Percentiles rank a stretch among this genome's conserved stretches.
These are phyloP conservation scores for Ustilago tritici DNA, from an alignment of 1,284 basidiomycete genomes.

Conservation along the genomic window DNA sequence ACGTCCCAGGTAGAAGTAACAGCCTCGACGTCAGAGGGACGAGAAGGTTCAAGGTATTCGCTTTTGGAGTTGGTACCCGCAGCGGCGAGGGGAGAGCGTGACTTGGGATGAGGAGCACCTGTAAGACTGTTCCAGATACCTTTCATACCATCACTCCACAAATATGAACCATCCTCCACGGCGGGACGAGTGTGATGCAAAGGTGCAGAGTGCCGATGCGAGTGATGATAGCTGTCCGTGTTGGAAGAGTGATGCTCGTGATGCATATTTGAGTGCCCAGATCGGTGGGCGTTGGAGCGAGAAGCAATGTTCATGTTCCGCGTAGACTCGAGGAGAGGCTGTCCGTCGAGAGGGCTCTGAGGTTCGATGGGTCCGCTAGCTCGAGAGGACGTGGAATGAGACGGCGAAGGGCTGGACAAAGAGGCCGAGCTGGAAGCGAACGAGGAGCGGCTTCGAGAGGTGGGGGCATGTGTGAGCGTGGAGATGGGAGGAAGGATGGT, in stretches of 20 bases:
- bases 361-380: slow-evolving; percentile 33
- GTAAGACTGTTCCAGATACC: slow-evolving; percentile 50
- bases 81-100: slow-evolving; percentile 12
- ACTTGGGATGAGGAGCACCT: slow-evolving; percentile 40
- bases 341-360: slow-evolving; percentile 30
- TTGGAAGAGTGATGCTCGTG: slow-evolving; percentile 7
- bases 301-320: slow-evolving; percentile 17
- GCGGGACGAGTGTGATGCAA: slow-evolving; percentile 16
- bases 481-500: slow-evolving; percentile 32
- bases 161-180: slow-evolving; percentile 42
- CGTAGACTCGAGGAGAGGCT: slow-evolving; percentile 20
- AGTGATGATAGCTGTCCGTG: slow-evolving; percentile 5
- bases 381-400: slow-evolving; percentile 14
- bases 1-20: slow-evolving; percentile 47
- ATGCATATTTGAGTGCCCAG: slow-evolving; percentile 10
- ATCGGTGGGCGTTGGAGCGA: slow-evolving; percentile 3
- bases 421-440: slow-evolving; percentile 22
- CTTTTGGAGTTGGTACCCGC: slow-evolving; percentile 16
- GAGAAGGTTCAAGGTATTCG: slow-evolving; percentile 36
- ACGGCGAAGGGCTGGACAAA: slow-evolving; percentile 19
- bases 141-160: slow-evolving; percentile 53
- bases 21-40: slow-evolving; percentile 44
- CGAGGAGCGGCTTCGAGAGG: slow-evolving; percentile 9
- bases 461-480: slow-evolving; percentile 8
- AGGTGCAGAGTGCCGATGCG: slow-evolving; percentile 16